These are phyloP conservation scores for Cutaneotrichosporon sp. DNA, from an alignment of 1,284 basidiomycete species.

Conservation along the genomic window DNA sequence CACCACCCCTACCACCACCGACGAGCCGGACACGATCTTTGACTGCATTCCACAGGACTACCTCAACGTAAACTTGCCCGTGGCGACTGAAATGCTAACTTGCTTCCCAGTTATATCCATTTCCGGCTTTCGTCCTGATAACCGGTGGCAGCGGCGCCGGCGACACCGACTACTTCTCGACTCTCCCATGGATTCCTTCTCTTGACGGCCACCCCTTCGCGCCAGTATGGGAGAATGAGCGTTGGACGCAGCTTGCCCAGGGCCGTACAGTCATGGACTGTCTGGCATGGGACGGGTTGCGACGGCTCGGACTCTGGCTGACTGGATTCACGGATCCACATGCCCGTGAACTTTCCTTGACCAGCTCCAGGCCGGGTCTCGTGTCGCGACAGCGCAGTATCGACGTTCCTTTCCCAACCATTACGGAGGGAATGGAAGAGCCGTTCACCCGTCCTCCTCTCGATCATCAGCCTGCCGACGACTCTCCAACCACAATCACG, in stretches of 20 bases:
- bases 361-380: too few relatives aligned
- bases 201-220: constrained; percentile 14
- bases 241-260: constrained; percentile 27
- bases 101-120: constrained; percentile 31
- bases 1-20: not conserved
- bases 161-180: not conserved
- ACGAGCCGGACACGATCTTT: not conserved
- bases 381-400: too few relatives aligned
- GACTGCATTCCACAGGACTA: constrained; percentile 26
- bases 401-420: too few relatives aligned
- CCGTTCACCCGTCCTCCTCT: too few relatives aligned
- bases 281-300: constrained; percentile 26
- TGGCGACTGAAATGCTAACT: too few relatives aligned
- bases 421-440: too few relatives aligned
- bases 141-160: not conserved
- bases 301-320: constrained; percentile 35
- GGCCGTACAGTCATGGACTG: constrained; percentile 27
- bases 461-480: too few relatives aligned
- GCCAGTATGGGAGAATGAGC: constrained; percentile 32
- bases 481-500: constrained; percentile 10
- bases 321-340: not conserved
- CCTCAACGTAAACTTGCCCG: constrained; percentile 23
- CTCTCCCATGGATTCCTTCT: not conserved
- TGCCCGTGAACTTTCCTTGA: not conserved
- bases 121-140: constrained; percentile 37